Base-by-base conservation (phyloP, 768 basidiomycete genomes). In the Tephrocybe sp. region DNA sequence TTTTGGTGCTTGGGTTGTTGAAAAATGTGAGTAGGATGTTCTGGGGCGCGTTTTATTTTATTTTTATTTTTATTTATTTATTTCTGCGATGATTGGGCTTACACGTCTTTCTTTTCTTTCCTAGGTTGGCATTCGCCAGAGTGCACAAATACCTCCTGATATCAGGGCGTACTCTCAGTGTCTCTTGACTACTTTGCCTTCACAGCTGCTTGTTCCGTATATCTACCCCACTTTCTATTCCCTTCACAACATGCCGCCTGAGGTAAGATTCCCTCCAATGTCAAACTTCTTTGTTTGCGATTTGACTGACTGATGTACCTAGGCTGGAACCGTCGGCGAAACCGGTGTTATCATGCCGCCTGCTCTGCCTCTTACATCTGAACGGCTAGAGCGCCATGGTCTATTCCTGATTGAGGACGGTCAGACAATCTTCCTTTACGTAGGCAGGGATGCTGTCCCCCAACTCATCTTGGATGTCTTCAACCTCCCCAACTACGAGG, bases 391-490 rank as follows among this genome's bases (percentile, higher is more conserved):
- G 68, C 78, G 95, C 44, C 94, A 98, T 61, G 97, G 97, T 51
- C 75, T 99, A 48, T 98, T 87, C 82, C 70, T 99, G 55, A 97
- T 99, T 59, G 97, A 98, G 68, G 96, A 98, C 66, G 91, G 90
- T 1, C 97, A 98, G 68, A 95, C 90, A 17, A 91, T 99, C 63
- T 98, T 99, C 84, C 76, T 98, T 42, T 98, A 92, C 88, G 83
- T 99, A 44, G 97, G 97, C n/a, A 84, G 94, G 26, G 96, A 98
- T 65, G 93, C 97, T 7, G 93, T 98, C n/a, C 92, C 95, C 9
- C 89, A 95, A 63, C 82, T 98, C 41, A 73, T 98, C 53, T 76
- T 86, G 76, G 97, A 99, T 62, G 95, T 98, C 14, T 98, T 99
- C 70, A 84, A 91, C 62, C 76, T 98, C 32, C 86, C 89, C 0